phyloP scores from a whole-genome alignment of 2,329 filamentous ascomycete genomes.

The Podosphaera fusca region DNA sequence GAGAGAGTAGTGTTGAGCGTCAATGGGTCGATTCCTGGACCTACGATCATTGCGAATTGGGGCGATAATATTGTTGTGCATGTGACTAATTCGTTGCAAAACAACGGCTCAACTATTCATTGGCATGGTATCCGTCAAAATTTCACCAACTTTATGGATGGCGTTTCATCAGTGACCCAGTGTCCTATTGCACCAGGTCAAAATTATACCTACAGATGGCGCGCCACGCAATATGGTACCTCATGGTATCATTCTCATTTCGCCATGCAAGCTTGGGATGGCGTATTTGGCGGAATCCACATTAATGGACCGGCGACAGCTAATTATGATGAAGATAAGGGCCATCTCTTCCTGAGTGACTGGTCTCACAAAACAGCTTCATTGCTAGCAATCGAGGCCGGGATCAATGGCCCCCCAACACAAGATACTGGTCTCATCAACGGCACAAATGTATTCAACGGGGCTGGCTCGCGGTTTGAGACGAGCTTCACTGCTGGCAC shows the following conservation, averaged over 20 bases:
- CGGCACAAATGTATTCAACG: conserved; percentile 7
- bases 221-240: conserved; percentile 20
- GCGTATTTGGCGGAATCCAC: conserved; percentile 34
- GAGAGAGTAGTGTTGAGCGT: conserved; percentile 10
- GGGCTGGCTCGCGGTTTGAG: conserved; percentile 10
- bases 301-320: conserved; percentile 34
- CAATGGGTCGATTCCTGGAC: conserved; percentile 4
- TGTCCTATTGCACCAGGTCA: conserved; percentile 11
- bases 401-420: conserved; percentile 8
- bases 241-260: conserved; percentile 39
- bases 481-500: conserved; percentile 18
- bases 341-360: conserved; percentile 20
- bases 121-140: conserved; percentile 37
- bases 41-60: conserved; percentile 4
- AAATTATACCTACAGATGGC: conserved; percentile 11
- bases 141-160: conserved; percentile 32
- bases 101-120: conserved; percentile 22
- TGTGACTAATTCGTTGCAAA: conserved; percentile 1
- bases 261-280: conserved; percentile 24
- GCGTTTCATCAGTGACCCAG: conserved; percentile 25
- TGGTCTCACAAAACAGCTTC: conserved; percentile 13
- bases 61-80: conserved; percentile 3
- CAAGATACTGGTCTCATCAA: conserved; percentile 16
- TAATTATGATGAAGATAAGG: conserved; percentile 38
- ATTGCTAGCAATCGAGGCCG: conserved; percentile 6